These are phyloP conservation scores for Solanum chiquidenum DNA, from an alignment of 257 asterid genomes.

Conservation along the genomic window DNA sequence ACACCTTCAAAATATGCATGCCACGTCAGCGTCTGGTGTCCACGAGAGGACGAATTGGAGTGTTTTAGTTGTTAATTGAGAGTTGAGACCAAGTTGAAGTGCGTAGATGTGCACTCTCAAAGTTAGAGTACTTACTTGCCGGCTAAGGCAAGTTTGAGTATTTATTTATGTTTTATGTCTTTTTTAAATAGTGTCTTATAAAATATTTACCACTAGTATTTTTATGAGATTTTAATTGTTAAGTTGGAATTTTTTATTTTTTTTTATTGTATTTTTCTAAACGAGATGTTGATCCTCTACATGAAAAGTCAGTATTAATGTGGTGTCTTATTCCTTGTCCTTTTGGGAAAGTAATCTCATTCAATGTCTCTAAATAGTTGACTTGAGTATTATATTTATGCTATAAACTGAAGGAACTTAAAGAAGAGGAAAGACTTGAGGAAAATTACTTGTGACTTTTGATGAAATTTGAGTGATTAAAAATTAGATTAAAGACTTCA, in stretches of 20 bases:
- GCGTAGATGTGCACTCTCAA: neutral
- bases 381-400: neutral
- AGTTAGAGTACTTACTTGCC: neutral
- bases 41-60: neutral
- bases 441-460: neutral
- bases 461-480: neutral
- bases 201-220: neutral
- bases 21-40: neutral
- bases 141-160: neutral
- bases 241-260: too few relatives aligned
- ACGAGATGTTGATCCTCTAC: neutral
- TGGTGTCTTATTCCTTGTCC: neutral
- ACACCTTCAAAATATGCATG: neutral
- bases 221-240: neutral
- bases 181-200: neutral
- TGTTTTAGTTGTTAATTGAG: neutral
- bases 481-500: too few relatives aligned
- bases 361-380: neutral
- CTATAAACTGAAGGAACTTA: neutral
- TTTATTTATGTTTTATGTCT: accelerated
- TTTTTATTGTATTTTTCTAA: neutral
- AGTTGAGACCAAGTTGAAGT: neutral
- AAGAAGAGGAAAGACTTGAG: too few relatives aligned
- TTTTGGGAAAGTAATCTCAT: neutral
- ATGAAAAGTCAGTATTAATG: neutral